These are phyloP conservation scores for Cucurbita argyrosperma DNA, from an alignment of 306 rosid genomes.

Conservation along the genomic window DNA sequence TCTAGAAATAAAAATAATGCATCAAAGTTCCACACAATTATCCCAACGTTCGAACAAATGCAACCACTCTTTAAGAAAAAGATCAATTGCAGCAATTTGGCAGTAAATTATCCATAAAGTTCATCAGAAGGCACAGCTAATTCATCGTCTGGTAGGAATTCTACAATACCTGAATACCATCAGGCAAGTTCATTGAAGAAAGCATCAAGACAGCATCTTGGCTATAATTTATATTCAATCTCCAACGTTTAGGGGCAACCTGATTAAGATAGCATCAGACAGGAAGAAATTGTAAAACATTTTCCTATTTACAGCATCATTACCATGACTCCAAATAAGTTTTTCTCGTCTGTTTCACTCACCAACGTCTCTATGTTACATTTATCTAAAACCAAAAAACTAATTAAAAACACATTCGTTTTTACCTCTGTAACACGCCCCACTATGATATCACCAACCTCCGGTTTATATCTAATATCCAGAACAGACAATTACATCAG, in stretches of 20 bases:
- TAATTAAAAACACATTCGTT: not conserved
- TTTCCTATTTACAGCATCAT: not conserved
- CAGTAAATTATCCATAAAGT: not conserved
- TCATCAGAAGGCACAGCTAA: not conserved
- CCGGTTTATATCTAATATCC: slow-evolving; percentile 66
- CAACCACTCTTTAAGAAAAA: not conserved
- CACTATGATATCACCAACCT: slow-evolving; percentile 76
- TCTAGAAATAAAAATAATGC: slow-evolving; percentile 27
- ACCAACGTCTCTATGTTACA: not conserved
- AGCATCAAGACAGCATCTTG: slow-evolving; percentile 84
- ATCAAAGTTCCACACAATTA: not conserved
- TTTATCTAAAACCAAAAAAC: not conserved
- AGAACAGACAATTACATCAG: not conserved
- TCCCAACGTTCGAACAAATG: not conserved
- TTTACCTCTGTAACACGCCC: slow-evolving; percentile 82
- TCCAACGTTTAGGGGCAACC: slow-evolving; percentile 93
- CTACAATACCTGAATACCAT: slow-evolving; percentile 73
- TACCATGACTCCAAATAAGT: not conserved
- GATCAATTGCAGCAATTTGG: not conserved
- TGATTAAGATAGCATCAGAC: slow-evolving; percentile 3
- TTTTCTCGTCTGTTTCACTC: not conserved
- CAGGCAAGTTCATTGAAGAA: slow-evolving; percentile 89
- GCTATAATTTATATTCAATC: slow-evolving; percentile 66
- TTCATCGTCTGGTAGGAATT: not conserved
- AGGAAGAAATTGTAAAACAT: not conserved